Conservation (phyloP, 1,284 basidiomycete genomes). For the Athelia sp. region DNA sequence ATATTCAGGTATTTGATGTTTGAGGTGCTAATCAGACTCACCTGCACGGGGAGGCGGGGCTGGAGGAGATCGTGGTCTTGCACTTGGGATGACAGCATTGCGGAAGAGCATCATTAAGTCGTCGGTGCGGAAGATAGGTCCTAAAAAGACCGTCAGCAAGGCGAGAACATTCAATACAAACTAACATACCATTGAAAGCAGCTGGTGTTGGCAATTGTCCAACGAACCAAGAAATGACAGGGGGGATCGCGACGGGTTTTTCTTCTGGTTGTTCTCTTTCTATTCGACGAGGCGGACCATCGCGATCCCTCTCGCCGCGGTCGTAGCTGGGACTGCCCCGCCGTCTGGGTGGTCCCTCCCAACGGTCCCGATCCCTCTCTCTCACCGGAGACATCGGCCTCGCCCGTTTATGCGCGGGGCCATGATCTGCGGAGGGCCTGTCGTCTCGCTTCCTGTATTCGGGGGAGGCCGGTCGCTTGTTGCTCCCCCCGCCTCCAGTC, state of each 20-base stretch:
- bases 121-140: slow-evolving; percentile 82
- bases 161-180: slow-evolving; percentile 9
- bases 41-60: slow-evolving; percentile 42
- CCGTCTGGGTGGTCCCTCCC: slow-evolving; percentile 40
- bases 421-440: slow-evolving; percentile 8
- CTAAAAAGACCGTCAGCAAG: slow-evolving; percentile 33
- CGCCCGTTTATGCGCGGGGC: slow-evolving; percentile 43
- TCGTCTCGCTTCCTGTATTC: slow-evolving; percentile 28
- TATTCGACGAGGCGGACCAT: slow-evolving; percentile 32
- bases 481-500: slow-evolving; percentile 6
- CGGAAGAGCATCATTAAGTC: slow-evolving; percentile 80
- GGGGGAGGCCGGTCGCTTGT: slow-evolving; percentile 48
- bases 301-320: slow-evolving; percentile 49
- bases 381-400: slow-evolving; percentile 40
- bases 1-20: slow-evolving; percentile 3
- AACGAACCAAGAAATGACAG: slow-evolving; percentile 76
- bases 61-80: slow-evolving; percentile 41
- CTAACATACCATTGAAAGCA: slow-evolving; percentile 77
- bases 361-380: slow-evolving; percentile 44
- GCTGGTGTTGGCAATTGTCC: slow-evolving; percentile 66
- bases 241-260: slow-evolving; percentile 51
- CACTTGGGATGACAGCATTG: slow-evolving; percentile 67
- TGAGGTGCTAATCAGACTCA: slow-evolving; percentile 15
- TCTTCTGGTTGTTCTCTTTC: slow-evolving; percentile 53
- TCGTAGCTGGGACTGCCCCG: slow-evolving; percentile 35